Conservation (phyloP, 2,329 filamentous ascomycete genomes). For the Didymosphaeria variabile region DNA sequence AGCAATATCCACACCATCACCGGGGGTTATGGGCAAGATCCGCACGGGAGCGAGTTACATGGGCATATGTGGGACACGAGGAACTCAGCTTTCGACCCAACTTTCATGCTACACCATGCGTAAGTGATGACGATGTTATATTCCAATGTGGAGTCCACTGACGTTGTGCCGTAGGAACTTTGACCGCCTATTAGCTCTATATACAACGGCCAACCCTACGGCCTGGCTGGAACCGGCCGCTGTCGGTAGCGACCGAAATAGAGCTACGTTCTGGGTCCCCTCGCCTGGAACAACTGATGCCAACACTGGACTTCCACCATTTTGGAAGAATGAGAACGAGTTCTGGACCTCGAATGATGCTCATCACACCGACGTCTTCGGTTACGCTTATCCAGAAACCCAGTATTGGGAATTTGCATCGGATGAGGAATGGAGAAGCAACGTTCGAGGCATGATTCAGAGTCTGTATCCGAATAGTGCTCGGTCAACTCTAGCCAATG, state of each 20-base stretch:
- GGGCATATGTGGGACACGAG: constrained; percentile 76
- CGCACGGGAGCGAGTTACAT: constrained; percentile 24
- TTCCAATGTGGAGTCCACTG: background rate
- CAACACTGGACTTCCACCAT: constrained; percentile 53
- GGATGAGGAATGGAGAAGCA: constrained; percentile 18
- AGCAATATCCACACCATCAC: constrained; percentile 50
- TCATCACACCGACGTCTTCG: constrained; percentile 35
- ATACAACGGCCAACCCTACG: constrained; percentile 76
- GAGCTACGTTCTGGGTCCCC: constrained; percentile 52
- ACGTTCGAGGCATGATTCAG: constrained; percentile 29
- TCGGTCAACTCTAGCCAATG: constrained; percentile 17
- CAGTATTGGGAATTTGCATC: constrained; percentile 36
- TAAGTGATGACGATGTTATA: constrained; percentile 26
- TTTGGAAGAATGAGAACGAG: constrained; percentile 29
- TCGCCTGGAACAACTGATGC: constrained; percentile 55
- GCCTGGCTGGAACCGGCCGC: constrained; percentile 65
- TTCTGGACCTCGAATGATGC: constrained; percentile 45
- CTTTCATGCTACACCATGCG: constrained; percentile 57
- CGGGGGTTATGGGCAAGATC: constrained; percentile 40
- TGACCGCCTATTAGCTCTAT: constrained; percentile 70
- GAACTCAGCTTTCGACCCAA: constrained; percentile 80
- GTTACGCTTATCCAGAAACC: constrained; percentile 48
- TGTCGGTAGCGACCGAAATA: constrained; percentile 36
- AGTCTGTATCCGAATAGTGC: constrained; percentile 33
- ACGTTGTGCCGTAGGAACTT: constrained; percentile 37